Evolutionary conservation across 768 basidiomycete species (phyloP).

Genomic region (Podaxis sp.): DNA sequence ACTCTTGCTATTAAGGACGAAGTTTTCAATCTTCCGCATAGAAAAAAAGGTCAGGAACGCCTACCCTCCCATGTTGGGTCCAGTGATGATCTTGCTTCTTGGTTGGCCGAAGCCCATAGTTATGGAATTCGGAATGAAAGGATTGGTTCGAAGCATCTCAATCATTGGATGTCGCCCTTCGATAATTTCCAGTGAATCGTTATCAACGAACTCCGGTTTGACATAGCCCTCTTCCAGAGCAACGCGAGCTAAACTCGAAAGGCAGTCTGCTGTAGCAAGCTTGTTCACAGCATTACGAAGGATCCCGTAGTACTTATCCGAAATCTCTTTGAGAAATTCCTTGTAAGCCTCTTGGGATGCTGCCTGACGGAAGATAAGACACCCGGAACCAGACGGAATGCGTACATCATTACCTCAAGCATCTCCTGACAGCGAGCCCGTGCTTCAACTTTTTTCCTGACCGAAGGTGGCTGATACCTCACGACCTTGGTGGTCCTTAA

Average conservation of each 20-base stretch:
- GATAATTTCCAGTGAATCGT: conserved; percentile 67
- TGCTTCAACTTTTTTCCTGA: conserved; percentile 62
- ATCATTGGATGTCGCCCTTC: conserved; percentile 95
- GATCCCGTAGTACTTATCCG: conserved; percentile 62
- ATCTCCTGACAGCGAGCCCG: conserved; percentile 75
- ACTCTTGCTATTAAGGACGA: conserved; percentile 61
- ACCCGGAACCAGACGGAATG: not conserved
- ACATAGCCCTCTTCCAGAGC: conserved; percentile 76
- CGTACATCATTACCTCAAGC: conserved; percentile 41
- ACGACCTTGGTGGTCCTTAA: conserved; percentile 24
- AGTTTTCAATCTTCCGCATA: not conserved
- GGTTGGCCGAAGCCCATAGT: conserved; percentile 55
- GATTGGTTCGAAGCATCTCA: conserved; percentile 71
- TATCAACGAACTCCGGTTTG: conserved; percentile 72
- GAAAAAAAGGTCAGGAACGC: conserved; percentile 17
- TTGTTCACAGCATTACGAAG: conserved; percentile 78
- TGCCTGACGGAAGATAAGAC: conserved; percentile 30
- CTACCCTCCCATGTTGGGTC: conserved; percentile 82
- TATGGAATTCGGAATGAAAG: conserved; percentile 85
- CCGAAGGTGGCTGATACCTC: conserved; percentile 76
- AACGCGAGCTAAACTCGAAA: conserved; percentile 80
- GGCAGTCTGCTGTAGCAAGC: conserved; percentile 83
- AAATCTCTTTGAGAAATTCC: conserved; percentile 69
- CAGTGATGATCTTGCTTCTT: conserved; percentile 73
- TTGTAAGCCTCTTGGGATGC: conserved; percentile 68